phyloP scores from a whole-genome alignment of 75 land plant species.

The Ceratopteris richardii region DNA sequence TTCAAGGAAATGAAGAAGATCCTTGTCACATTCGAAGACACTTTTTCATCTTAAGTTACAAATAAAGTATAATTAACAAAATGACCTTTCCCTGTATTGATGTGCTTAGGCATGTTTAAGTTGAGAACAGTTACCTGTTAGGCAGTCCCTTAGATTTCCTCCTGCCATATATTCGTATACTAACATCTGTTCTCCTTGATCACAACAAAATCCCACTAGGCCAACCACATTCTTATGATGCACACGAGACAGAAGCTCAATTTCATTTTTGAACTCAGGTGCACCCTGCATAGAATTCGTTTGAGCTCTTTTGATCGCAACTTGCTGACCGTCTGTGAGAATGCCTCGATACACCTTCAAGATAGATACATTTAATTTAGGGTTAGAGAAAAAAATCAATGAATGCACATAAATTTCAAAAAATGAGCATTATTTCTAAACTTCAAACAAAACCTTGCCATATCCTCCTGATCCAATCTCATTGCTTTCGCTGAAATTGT shows the following conservation, averaged over 20 bases:
- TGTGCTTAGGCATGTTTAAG: too few relatives aligned
- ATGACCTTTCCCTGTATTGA: too few relatives aligned
- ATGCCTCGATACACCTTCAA: constrained; percentile 32
- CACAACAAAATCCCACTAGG: constrained; percentile 39
- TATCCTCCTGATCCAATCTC: constrained; percentile 39
- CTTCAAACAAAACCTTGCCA: constrained; percentile 43
- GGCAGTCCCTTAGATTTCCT: constrained; percentile 24
- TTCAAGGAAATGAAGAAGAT: too few relatives aligned
- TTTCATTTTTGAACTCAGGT: constrained; percentile 38
- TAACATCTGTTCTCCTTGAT: constrained; percentile 37
- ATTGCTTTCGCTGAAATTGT: constrained; percentile 31
- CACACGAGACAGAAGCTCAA: constrained; percentile 33
- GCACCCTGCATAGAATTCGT: constrained; percentile 39
- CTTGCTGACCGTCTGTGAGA: constrained; percentile 15
- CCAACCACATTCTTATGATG: constrained; percentile 43
- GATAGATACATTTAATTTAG: too few relatives aligned
- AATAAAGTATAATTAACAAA: too few relatives aligned
- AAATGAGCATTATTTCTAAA: too few relatives aligned
- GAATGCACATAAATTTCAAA: too few relatives aligned
- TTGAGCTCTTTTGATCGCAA: constrained; percentile 39
- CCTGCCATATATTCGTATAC: constrained; percentile 37
- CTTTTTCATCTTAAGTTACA: too few relatives aligned
- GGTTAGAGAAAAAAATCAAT: too few relatives aligned
- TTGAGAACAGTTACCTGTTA: constrained; percentile 18
- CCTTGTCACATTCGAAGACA: too few relatives aligned